These are phyloP conservation scores for Alternaria brassicicola DNA, from an alignment of 2,329 filamentous ascomycete species.

Conservation along the genomic window DNA sequence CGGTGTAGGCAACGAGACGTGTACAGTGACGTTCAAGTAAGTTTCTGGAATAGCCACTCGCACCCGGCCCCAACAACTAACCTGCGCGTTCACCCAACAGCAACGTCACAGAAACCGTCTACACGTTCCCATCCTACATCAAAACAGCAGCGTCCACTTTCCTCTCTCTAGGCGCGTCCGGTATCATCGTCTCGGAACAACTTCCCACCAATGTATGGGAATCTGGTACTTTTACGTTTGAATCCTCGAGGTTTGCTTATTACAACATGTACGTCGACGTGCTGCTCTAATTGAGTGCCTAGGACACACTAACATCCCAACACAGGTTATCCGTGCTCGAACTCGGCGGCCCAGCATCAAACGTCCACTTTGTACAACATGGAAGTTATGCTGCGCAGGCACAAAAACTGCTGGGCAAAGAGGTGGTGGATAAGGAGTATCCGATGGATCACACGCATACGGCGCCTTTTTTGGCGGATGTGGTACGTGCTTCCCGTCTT, in stretches of 20 bases:
- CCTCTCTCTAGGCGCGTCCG: constrained; percentile 60
- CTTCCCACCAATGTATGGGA: constrained; percentile 56
- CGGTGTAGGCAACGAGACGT: not conserved
- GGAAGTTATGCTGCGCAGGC: constrained; percentile 59
- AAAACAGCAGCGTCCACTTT: constrained; percentile 61
- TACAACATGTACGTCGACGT: not conserved
- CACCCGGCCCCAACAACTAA: not conserved
- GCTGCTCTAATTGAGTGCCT: too few relatives aligned
- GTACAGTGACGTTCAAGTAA: not conserved
- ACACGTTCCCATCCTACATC: constrained; percentile 65
- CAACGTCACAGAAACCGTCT: constrained; percentile 59
- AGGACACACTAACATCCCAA: not conserved
- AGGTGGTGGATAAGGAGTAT: constrained; percentile 26
- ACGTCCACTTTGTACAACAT: constrained; percentile 60
- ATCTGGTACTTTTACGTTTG: not conserved
- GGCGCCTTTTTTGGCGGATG: constrained; percentile 28
- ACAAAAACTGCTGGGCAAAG: constrained; percentile 22
- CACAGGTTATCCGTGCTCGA: constrained; percentile 64
- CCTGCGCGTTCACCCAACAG: constrained; percentile 3
- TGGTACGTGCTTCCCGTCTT: constrained; percentile 1
- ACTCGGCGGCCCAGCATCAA: constrained; percentile 37
- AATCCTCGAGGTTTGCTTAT: not conserved
- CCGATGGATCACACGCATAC: constrained; percentile 37
- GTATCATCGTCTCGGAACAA: constrained; percentile 60
- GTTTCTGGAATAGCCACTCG: not conserved